Base-by-base conservation (phyloP, 2,329 filamentous ascomycete species). In the Fusarium algeriense region DNA sequence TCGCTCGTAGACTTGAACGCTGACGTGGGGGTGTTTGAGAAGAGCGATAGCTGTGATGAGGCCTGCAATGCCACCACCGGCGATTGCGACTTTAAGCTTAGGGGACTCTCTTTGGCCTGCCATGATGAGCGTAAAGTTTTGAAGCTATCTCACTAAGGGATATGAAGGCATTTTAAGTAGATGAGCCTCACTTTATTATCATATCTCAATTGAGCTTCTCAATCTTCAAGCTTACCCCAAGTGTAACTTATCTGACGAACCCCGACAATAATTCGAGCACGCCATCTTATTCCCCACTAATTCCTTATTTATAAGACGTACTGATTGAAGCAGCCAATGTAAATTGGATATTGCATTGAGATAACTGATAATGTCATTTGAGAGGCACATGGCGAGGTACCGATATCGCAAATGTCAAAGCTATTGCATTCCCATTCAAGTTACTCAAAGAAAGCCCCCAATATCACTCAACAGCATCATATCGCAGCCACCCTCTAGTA, bases 21-120 rank as follows among this genome's bases (percentile, higher is more conserved):
- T 78, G 38, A 87, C 74, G 12, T 80, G 76, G 2, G 80, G 77
- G 13, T 84, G 80, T 35, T 80, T 76, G 45, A 81, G 71, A 14
- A 87, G 77, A 6, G 84, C 84, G 30, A 86, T 83, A 14, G 84
- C 84, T 4, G 85, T 79, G 17, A 82, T 82, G 7, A 87, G 80
- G 1, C 86, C 84, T n/a, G 80, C 84, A 43, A 88, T 86, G 23
- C 85, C 85, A 28, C 84, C 85, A 32, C 86, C 86, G 5, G 83
- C 78, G 46, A 88, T 85, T 41, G 84, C 82, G 9, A 87, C 23
- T 17, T 52, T 20, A 9, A 52, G 48, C 17, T 40, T 40, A n/a
- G 23, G 13, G 1, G 34, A 52, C 8, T 52, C 34, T 12, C 8
- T 9, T 28, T 40, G 48, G n/a, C 1, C 0, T 3, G 48, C 6